phyloP scores from a whole-genome alignment of 2,329 filamentous ascomycete species.

The Penicillium sclerotigenum region DNA sequence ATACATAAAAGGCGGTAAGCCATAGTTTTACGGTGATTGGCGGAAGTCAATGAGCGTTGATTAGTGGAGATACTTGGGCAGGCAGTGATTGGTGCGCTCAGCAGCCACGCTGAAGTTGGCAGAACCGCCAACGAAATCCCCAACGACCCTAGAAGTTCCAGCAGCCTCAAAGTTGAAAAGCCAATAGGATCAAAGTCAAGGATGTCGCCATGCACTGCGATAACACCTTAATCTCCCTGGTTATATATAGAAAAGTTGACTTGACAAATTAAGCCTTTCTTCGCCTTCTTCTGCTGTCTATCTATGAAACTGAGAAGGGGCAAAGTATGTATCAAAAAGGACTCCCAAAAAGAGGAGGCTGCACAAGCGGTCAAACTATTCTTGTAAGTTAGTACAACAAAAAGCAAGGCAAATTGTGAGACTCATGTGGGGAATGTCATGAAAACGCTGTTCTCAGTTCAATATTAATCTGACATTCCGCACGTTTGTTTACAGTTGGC shows the following conservation, averaged over 20 bases:
- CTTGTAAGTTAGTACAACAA: too few relatives aligned
- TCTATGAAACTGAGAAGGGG: too few relatives aligned
- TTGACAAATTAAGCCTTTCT: too few relatives aligned
- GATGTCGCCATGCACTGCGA: background rate
- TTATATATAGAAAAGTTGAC: too few relatives aligned
- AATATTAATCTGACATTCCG: background rate
- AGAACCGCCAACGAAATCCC: too few relatives aligned
- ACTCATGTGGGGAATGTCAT: background rate
- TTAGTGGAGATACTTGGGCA: background rate
- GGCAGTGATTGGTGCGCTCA: background rate
- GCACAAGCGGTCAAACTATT: too few relatives aligned
- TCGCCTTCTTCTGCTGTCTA: too few relatives aligned
- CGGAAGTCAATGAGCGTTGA: background rate
- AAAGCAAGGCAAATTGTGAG: background rate
- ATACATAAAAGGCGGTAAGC: conserved; percentile 28
- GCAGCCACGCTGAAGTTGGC: too few relatives aligned
- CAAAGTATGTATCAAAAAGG: too few relatives aligned
- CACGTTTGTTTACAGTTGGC: background rate
- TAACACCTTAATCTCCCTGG: background rate
- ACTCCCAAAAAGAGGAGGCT: too few relatives aligned
- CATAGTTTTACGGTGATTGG: conserved; percentile 21
- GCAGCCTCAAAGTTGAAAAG: too few relatives aligned
- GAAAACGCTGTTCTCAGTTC: background rate
- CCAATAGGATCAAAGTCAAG: background rate
- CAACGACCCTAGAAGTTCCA: too few relatives aligned